A percentile compares a stretch with the other conserved stretches of the same genome.
Evolutionary conservation across 192 early-diverging fungal genomes (phyloP).

Genomic region (Spinellus fusiger): DNA sequence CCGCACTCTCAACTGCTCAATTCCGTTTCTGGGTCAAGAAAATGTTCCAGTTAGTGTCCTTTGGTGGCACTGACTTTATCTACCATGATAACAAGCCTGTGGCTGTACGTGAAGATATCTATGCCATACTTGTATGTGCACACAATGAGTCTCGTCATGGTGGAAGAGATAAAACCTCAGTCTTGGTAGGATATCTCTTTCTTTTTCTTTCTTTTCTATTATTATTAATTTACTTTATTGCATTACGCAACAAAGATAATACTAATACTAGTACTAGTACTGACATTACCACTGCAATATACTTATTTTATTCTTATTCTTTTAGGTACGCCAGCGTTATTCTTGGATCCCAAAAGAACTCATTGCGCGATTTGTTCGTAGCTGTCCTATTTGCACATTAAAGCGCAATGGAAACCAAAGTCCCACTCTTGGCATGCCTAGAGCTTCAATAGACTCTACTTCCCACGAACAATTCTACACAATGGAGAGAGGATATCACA

Average conservation of each 20-base stretch:
- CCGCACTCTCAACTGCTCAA: conserved; percentile 44
- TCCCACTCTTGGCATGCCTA: background rate
- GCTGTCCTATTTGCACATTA: conserved; percentile 38
- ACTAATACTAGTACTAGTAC: too few species aligned
- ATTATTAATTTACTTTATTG: background rate
- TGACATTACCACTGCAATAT: too few species aligned
- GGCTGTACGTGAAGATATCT: conserved; percentile 40
- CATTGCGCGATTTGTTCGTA: conserved; percentile 42
- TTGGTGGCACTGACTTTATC: conserved; percentile 31
- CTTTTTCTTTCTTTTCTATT: background rate
- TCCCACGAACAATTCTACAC: background rate
- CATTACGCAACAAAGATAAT: too few species aligned
- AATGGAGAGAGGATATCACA: background rate
- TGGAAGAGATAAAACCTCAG: conserved; percentile 48
- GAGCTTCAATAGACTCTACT: background rate
- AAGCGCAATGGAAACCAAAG: conserved; percentile 31
- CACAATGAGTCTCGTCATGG: conserved; percentile 44
- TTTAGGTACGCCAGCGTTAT: conserved; percentile 37
- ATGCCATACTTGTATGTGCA: conserved; percentile 41
- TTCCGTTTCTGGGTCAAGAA: conserved; percentile 51
- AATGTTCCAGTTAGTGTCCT: conserved; percentile 37
- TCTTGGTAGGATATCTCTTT: conserved; percentile 25
- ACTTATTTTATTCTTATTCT: conserved; percentile 2
- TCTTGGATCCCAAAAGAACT: conserved; percentile 46
- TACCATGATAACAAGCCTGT: conserved; percentile 46